Conservation (phyloP, 202 grass and related monocot genomes). For the Digitaria exilis region DNA sequence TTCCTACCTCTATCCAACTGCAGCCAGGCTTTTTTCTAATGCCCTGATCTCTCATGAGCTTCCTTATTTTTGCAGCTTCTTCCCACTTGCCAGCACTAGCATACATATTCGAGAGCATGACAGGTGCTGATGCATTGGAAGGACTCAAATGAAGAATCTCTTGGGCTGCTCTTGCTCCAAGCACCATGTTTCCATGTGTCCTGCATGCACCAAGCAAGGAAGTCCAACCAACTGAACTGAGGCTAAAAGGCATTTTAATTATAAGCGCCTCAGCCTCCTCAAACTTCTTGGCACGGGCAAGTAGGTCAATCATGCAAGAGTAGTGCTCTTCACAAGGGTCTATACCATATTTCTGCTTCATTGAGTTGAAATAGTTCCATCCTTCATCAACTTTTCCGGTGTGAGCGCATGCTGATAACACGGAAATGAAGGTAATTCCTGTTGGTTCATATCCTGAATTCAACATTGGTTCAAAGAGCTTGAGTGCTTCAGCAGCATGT, state of each 20-base stretch:
- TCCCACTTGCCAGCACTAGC: slow-evolving; percentile 48
- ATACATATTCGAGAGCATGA: slow-evolving; percentile 53
- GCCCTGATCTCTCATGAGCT: slow-evolving; percentile 49
- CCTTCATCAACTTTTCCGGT: slow-evolving; percentile 39
- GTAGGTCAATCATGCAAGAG: slow-evolving; percentile 57
- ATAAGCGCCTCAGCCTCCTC: slow-evolving; percentile 38
- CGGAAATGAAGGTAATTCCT: slow-evolving; percentile 46
- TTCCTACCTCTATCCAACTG: slow-evolving; percentile 53
- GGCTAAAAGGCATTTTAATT: slow-evolving; percentile 42
- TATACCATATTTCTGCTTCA: slow-evolving; percentile 34
- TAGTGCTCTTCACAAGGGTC: slow-evolving; percentile 49
- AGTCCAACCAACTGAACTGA: slow-evolving; percentile 42
- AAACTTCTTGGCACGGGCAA: slow-evolving; percentile 47
- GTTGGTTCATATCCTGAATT: slow-evolving; percentile 27
- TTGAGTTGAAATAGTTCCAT: slow-evolving; percentile 40
- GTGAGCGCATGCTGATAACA: slow-evolving; percentile 53
- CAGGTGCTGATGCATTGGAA: slow-evolving; percentile 35
- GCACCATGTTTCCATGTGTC: slow-evolving; percentile 43
- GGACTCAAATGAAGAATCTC: slow-evolving; percentile 40
- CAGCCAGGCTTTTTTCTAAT: slow-evolving; percentile 50
- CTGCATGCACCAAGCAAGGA: slow-evolving; percentile 52
- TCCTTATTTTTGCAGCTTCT: slow-evolving; percentile 42
- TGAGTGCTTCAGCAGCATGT: slow-evolving; percentile 34
- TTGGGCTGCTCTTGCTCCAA: slow-evolving; percentile 43
- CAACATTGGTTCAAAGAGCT: slow-evolving; percentile 39